Conservation (phyloP, 1,284 basidiomycete species). For the Somion occarium region DNA sequence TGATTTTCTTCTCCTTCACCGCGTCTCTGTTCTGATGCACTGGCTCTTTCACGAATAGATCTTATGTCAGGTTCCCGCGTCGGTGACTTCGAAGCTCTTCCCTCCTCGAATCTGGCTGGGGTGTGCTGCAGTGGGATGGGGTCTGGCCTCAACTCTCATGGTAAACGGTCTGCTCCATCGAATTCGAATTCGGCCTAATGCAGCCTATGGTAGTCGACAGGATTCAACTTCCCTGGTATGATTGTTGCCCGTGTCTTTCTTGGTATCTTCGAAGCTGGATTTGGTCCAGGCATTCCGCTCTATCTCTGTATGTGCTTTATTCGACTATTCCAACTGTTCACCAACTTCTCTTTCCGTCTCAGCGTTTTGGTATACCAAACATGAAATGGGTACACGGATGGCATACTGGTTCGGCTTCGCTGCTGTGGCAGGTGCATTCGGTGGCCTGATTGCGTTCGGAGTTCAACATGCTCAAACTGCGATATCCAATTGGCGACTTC, state of each 20-base stretch:
- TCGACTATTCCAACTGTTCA: neutral
- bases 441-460: slow-evolving; percentile 71
- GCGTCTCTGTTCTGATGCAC: neutral
- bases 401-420: slow-evolving; percentile 79
- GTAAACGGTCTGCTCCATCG: slow-evolving; percentile 30
- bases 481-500: slow-evolving; percentile 57
- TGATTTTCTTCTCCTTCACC: neutral
- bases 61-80: slow-evolving; percentile 65
- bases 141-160: slow-evolving; percentile 64
- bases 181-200: too few relatives aligned
- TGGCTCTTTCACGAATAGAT: slow-evolving; percentile 38
- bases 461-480: slow-evolving; percentile 51
- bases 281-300: slow-evolving; percentile 67
- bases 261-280: slow-evolving; percentile 69
- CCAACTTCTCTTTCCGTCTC: neutral
- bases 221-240: slow-evolving; percentile 52
- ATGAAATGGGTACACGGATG: slow-evolving; percentile 67
- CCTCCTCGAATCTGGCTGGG: slow-evolving; percentile 65
- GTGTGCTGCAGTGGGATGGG: slow-evolving; percentile 63
- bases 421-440: slow-evolving; percentile 73
- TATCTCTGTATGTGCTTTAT: slow-evolving; percentile 55
- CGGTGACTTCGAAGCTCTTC: slow-evolving; percentile 60
- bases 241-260: slow-evolving; percentile 56
- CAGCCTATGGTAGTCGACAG: slow-evolving; percentile 46
- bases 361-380: slow-evolving; percentile 75